Evolutionary conservation across 768 basidiomycete genomes (phyloP), one percentile per base, ranked within the genome.

Genomic region (Lentinula raphanica): DNA sequence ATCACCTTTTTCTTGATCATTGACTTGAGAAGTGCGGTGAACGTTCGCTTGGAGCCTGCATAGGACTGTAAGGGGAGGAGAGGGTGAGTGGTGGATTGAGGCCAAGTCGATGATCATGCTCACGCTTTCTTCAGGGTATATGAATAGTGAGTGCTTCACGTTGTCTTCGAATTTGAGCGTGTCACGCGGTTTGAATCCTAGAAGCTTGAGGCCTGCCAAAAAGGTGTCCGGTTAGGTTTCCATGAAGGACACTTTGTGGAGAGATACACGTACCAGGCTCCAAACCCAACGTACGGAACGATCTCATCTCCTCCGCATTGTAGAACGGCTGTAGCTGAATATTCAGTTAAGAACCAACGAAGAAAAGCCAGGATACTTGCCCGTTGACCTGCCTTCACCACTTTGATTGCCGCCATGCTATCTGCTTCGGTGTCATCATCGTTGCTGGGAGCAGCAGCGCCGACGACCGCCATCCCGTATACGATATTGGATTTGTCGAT

Each of bases 61-160:
- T 88, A 96, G 28, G 81, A 69, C 87, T 91, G 53, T 36, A 19
- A 29, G 32, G 3, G 19, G 15, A 19, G 9, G n/a, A 32, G 7
- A 51, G 42, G 21, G 53, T 38, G 49, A 32, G n/a, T 31, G 17
- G 36, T 28, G 38, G 31, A 35, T 4, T 1, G n/a, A n/a, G n/a
- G n/a, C n/a, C n/a, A n/a, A n/a, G n/a, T n/a, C n/a, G n/a, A 36
- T 29, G 27, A 12, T n/a, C 28, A 15, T 69, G 80, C 56, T 61
- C n/a, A 93, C 96, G 72, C 83, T 74, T 69, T 99, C 97, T 65
- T 95, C 87, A 0, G 97, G 97, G 68, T 93, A 92, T 56, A 98
- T 82, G 69, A 98, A 98, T 46, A 84, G 71, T 0, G 94, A 87
- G 71, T 98, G 94, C 66, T 93, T 96, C 66, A 97, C 71, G 63